Evolutionary conservation across 352 stramenopile genomes (phyloP).

Genomic region (Pythium phragmitis): DNA sequence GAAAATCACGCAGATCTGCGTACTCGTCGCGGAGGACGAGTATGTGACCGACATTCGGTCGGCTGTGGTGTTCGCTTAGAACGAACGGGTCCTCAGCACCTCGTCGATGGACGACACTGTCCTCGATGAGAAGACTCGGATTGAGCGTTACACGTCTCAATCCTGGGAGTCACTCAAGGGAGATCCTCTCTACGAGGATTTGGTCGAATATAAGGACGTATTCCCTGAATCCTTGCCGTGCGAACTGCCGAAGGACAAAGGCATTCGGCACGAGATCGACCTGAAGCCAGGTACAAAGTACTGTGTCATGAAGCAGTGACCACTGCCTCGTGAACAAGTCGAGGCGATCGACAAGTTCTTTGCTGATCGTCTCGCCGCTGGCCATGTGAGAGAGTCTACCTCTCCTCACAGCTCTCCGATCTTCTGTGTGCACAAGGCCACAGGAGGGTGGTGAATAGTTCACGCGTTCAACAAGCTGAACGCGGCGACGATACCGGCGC

Average conservation of each 20-base stretch:
- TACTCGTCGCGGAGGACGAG: slow-evolving; percentile 14
- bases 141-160: too few species aligned
- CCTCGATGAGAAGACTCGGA: too few species aligned
- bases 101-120: too few species aligned
- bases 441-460: slow-evolving; percentile 33
- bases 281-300: slow-evolving; percentile 16
- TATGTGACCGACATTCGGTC: slow-evolving; percentile 14
- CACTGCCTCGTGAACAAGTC: slow-evolving; percentile 22
- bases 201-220: too few species aligned
- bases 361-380: neutral
- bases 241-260: slow-evolving; percentile 15
- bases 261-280: slow-evolving; percentile 27
- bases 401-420: slow-evolving; percentile 24
- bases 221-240: too few species aligned
- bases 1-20: slow-evolving; percentile 11
- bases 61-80: slow-evolving; percentile 9
- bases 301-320: slow-evolving; percentile 19
- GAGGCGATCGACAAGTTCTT: slow-evolving; percentile 26
- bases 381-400: slow-evolving; percentile 24
- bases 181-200: too few species aligned
- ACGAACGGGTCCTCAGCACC: slow-evolving; percentile 11
- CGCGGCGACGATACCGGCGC: too few species aligned
- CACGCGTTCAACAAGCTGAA: slow-evolving; percentile 32
- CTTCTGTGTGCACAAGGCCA: slow-evolving; percentile 29
- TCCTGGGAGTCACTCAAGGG: too few species aligned